Base-by-base conservation (phyloP, 129 eudicot genomes). In the Centaurea solstitialis region DNA sequence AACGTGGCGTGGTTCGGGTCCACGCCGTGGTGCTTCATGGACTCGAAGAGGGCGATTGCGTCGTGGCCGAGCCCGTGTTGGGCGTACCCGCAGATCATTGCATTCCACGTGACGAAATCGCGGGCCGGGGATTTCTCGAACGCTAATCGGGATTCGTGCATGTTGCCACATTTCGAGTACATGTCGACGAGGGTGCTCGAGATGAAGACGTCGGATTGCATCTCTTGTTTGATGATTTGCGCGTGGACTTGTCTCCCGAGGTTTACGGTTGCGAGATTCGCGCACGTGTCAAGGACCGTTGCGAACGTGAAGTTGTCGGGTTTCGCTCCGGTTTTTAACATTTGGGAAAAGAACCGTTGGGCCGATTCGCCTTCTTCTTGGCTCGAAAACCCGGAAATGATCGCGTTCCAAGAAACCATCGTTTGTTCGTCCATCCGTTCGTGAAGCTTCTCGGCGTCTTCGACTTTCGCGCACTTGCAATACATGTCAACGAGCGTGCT, bases 191-290 rank as follows among this genome's bases (percentile, higher is more conserved):
- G 92, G 15, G 97, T 92, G 84, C 97, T 92, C 33, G 79, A 84
- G 66, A 92, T 86, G 85, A 84, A 94, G 76, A 83, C 93, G 76
- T 94, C 97, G 2, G 91, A 80, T 73, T 86, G 96, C 91, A 94
- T 66, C 64, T 90, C 91, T 77, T 94, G 92, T 89, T 94, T 91
- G 80, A 91, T 87, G 8, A 90, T 84, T 77, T 94, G 99, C 18
- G 94, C 93, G 74, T 94, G 99, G 76, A 94, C 88, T 80, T 94
- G 99, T 81, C 73, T 88, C 43, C 99, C 99, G 24, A 94, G 93
- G 50, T 85, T 94, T 12, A 89, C 79, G 28, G 93, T 90, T 26
- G 99, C 99, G 13, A 92, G 80, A 87, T 94, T 89, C 40, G 99
- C 93, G 83, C 99, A 94, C 7, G 94, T 87, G 79, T 94, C 97